Conservation (phyloP, 2,329 filamentous ascomycete species). For the Fusarium poae region DNA sequence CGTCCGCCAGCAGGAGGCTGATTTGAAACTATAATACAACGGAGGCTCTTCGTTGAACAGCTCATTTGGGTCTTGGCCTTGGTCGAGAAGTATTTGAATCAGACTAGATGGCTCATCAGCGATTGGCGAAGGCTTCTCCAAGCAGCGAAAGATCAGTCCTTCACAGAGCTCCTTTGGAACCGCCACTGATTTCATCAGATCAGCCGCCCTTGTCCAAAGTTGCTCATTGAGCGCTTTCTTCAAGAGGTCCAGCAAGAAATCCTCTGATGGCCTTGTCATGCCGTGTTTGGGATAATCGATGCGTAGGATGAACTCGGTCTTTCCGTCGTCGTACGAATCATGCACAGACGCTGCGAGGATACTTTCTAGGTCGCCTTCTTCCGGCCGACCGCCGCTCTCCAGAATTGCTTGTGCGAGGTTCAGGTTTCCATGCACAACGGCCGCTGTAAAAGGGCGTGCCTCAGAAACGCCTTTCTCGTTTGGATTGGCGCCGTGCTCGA, state of each 20-base stretch:
- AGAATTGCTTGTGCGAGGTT: constrained; percentile 43
- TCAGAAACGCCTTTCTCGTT: constrained; percentile 45
- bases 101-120: constrained; percentile 46
- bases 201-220: constrained; percentile 47
- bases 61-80: constrained; percentile 46
- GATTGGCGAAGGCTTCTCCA: constrained; percentile 39
- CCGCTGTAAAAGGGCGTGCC: constrained; percentile 45
- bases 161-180: constrained; percentile 40
- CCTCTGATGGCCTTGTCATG: constrained; percentile 44
- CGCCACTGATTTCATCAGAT: constrained; percentile 45
- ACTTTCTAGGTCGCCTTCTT: constrained; percentile 41
- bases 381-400: constrained; percentile 45
- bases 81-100: constrained; percentile 45
- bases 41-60: constrained; percentile 46
- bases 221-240: constrained; percentile 39
- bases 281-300: constrained; percentile 44
- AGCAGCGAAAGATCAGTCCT: constrained; percentile 44
- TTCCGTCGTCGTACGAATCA: constrained; percentile 48
- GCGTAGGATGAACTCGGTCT: constrained; percentile 42
- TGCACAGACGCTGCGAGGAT: constrained; percentile 39
- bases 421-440: constrained; percentile 42
- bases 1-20: constrained; percentile 48
- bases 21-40: constrained; percentile 48
- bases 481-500: constrained; percentile 45
- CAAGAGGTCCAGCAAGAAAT: constrained; percentile 40